Conservation (phyloP, 176 grass and related monocot genomes). For the Raddia guianensis region DNA sequence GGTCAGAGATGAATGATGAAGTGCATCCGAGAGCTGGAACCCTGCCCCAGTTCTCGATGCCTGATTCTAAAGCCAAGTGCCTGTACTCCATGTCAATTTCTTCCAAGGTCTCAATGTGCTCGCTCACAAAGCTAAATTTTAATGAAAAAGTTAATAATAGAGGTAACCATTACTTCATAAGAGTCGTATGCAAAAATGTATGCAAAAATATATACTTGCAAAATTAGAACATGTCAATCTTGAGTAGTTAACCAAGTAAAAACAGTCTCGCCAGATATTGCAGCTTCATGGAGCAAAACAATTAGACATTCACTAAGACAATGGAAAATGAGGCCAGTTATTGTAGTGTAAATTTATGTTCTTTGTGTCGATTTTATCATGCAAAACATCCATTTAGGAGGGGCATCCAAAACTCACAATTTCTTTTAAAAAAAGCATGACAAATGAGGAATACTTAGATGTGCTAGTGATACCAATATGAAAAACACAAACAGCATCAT, state of each 20-base stretch:
- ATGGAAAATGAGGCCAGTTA: not conserved
- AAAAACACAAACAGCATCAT: not conserved
- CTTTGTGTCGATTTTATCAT: not conserved
- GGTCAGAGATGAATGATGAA: conserved; percentile 77
- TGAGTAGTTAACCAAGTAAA: not conserved
- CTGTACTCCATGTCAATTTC: conserved; percentile 99
- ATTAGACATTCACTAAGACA: not conserved
- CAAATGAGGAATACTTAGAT: not conserved
- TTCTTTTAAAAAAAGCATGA: not conserved
- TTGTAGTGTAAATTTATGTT: not conserved
- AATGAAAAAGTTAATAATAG: not conserved
- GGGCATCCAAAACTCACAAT: not conserved
- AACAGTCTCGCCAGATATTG: not conserved
- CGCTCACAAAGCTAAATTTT: conserved; percentile 81
- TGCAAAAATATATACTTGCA: not conserved
- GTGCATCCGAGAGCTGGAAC: conserved; percentile 87
- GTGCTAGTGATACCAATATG: not conserved
- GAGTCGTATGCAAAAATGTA: not conserved
- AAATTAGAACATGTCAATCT: not conserved
- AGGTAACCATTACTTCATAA: not conserved
- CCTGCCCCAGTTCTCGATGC: conserved; percentile 92
- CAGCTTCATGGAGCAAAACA: not conserved
- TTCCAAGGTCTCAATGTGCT: conserved; percentile 97
- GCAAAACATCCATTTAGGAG: not conserved
- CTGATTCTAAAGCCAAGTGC: conserved; percentile 86